Conservation (phyloP, 148 eudicot species). For the Talinum fruticosum region DNA sequence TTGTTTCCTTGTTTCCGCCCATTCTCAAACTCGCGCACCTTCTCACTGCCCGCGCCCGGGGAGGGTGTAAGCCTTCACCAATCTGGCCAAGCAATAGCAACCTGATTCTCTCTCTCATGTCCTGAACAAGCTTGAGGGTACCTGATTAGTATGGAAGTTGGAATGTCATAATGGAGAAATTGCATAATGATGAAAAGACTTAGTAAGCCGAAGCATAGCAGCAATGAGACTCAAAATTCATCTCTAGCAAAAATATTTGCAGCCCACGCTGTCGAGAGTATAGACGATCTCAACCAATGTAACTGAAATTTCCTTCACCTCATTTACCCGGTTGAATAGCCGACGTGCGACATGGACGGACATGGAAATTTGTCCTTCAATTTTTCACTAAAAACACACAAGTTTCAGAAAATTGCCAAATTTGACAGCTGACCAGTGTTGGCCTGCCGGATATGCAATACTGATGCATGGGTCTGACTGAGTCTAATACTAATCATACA, state of each 20-base stretch:
- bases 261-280: neutral
- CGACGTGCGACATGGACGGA: neutral
- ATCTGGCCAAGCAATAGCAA: neutral
- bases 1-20: neutral
- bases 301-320: no score
- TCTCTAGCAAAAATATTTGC: neutral
- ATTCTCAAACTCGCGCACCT: neutral
- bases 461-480: neutral
- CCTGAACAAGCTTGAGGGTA: constrained; percentile 39
- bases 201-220: neutral
- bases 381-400: neutral
- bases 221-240: neutral
- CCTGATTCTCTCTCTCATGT: constrained; percentile 6
- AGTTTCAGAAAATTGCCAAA: neutral
- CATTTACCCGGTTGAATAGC: no score
- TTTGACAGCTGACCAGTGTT: neutral
- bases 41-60: neutral
- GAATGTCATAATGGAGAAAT: neutral
- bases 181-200: neutral
- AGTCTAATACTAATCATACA: neutral
- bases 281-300: no score
- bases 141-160: constrained; percentile 17
- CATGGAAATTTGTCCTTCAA: neutral
- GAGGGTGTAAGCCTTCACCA: constrained; percentile 7
- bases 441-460: neutral